These are phyloP conservation scores for Colletotrichum sp. DNA, from an alignment of 2,329 filamentous ascomycete species.

Conservation along the genomic window DNA sequence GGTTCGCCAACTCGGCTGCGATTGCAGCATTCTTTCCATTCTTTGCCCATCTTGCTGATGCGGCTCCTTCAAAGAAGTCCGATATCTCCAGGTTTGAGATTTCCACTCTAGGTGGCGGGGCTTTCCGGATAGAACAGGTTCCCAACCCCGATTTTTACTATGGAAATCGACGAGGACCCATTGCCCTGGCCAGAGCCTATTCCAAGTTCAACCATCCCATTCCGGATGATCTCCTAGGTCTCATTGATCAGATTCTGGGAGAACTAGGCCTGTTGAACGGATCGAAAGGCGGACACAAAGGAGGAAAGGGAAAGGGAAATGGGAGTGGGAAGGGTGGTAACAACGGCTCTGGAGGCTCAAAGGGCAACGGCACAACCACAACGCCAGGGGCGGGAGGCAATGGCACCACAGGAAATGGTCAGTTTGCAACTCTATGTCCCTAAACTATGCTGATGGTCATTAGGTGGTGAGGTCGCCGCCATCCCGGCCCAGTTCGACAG, in stretches of 20 bases:
- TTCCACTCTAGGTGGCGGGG: constrained; percentile 41
- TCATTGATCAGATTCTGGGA: constrained; percentile 36
- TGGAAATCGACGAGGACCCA: constrained; percentile 37
- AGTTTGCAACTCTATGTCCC: background rate
- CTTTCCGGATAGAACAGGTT: constrained; percentile 44
- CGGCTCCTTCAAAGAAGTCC: constrained; percentile 30
- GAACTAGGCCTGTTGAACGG: constrained; percentile 34
- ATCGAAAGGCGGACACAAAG: background rate
- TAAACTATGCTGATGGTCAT: constrained; percentile 16
- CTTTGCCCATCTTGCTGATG: constrained; percentile 27
- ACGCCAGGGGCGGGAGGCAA: background rate
- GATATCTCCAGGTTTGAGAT: constrained; percentile 30
- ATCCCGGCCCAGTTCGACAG: constrained; percentile 52
- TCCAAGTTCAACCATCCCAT: constrained; percentile 41
- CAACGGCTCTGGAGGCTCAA: background rate
- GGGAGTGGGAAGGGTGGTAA: background rate
- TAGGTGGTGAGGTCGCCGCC: constrained; percentile 40
- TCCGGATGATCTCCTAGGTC: constrained; percentile 35
- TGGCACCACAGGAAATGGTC: background rate
- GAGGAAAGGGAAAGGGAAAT: background rate
- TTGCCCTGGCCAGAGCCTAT: constrained; percentile 43
- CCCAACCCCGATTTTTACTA: constrained; percentile 39
- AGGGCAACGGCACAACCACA: constrained; percentile 3
- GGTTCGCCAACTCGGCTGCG: constrained; percentile 34
- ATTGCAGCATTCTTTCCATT: constrained; percentile 31